phyloP scores from a whole-genome alignment of 2,329 filamentous ascomycete genomes.

The Xylariaceae sp. region DNA sequence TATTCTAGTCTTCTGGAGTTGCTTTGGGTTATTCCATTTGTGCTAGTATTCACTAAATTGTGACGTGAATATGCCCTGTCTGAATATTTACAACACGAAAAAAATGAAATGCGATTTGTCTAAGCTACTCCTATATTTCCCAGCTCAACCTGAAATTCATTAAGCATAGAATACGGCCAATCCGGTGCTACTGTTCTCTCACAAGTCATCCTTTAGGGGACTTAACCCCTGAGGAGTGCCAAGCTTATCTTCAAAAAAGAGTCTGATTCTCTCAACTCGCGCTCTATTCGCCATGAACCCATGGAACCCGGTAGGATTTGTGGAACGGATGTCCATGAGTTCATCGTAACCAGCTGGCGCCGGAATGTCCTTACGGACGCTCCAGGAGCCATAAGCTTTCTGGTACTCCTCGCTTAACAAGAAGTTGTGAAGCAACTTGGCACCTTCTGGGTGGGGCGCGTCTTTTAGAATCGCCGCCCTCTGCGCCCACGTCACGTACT shows the following conservation, averaged over 20 bases:
- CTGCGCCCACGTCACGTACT: slow-evolving; percentile 18
- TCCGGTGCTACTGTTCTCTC: neutral
- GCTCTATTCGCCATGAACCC: slow-evolving; percentile 17
- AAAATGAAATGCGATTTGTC: too few species aligned
- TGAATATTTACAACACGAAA: too few species aligned
- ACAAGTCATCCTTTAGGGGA: slow-evolving; percentile 16
- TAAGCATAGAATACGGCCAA: too few species aligned
- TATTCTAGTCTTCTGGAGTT: too few species aligned
- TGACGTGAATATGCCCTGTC: too few species aligned
- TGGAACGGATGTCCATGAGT: slow-evolving; percentile 10
- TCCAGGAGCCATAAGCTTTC: neutral
- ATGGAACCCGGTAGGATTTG: slow-evolving; percentile 12
- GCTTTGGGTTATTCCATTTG: too few species aligned
- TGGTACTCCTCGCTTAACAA: slow-evolving; percentile 21
- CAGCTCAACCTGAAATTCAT: too few species aligned
- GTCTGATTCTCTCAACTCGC: slow-evolving; percentile 11
- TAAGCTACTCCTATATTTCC: too few species aligned
- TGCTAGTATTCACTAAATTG: too few species aligned
- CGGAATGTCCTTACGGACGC: slow-evolving; percentile 10
- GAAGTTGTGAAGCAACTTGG: slow-evolving; percentile 18
- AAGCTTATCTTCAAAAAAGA: slow-evolving; percentile 23
- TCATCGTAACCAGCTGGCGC: slow-evolving; percentile 10
- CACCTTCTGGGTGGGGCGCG: slow-evolving; percentile 21
- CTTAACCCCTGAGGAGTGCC: slow-evolving; percentile 21
- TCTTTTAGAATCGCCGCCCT: slow-evolving; percentile 20